Evolutionary conservation across 1,284 basidiomycete genomes (phyloP), one percentile per base, ranked within the genome.

Genomic region (Dichomitus squalens): DNA sequence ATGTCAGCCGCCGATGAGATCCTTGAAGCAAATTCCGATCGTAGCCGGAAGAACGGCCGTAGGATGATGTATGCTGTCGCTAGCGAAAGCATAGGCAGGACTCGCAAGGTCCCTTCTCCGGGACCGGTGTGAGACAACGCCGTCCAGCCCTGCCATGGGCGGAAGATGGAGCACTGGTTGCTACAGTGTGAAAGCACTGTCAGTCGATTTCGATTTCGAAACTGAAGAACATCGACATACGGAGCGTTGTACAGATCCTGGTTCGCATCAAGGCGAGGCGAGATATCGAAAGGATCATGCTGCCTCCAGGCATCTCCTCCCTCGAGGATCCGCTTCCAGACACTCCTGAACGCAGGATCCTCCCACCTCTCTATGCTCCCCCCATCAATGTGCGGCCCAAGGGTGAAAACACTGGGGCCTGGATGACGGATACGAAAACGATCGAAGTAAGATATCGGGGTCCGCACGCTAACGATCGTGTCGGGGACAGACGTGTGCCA

Each of bases 311-410:
- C 44, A 1, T 64, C 61, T 1, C 53, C 68, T 8, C 77, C 76
- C 70, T 72, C 57, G 2, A 92, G 68, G 49, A 93, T 86, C 12
- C 74, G 66, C 3, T 63, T 43, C 70, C 85, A 93, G 21, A 84
- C 85, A 1, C 64, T 67, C n/a, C 86, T 74, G 67, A 86, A 90
- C 1, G 69, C 73, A 0, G 75, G 71, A 68, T 93, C 91, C 70
- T 93, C 90, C 91, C 92, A 93, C 0, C 88, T 74, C 71, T 94
- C 90, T 6, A 92, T 74, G 4, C 83, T 80, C 0, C 90, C 91
- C 0, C 87, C 87, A 66, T 94, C 92, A 47, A 90, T 78, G 66
- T 94, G 91, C 4, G 90, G 85, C 0, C 87, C 89, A 3, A 93
- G 74, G 0, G 76, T 73, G 60, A 84, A 83, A 40, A 79, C 77